Evolutionary conservation across 495 filamentous ascomycete genomes (phyloP).

Genomic region (Neurospora cerealis): DNA sequence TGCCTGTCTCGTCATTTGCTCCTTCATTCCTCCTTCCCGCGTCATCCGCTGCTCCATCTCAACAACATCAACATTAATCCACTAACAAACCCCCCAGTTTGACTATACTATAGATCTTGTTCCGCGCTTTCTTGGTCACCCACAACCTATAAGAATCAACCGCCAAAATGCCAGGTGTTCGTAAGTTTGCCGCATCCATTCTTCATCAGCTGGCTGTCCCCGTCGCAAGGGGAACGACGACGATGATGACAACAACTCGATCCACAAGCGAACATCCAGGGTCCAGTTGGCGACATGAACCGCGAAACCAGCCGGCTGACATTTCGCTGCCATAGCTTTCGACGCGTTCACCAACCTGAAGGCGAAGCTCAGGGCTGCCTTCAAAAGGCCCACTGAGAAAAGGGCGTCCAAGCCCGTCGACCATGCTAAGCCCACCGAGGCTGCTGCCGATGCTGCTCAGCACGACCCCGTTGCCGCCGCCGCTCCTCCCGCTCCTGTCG

Average conservation of each 20-base stretch:
- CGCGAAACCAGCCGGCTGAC: not conserved
- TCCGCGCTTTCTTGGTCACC: not conserved
- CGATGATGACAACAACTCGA: not conserved
- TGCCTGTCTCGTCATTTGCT: not conserved
- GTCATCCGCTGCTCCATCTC: not conserved
- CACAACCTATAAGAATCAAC: not conserved
- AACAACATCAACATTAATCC: not conserved
- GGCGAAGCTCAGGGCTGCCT: conserved; percentile 26
- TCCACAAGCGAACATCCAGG: not conserved
- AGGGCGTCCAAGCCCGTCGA: conserved; percentile 6
- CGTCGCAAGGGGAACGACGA: not conserved
- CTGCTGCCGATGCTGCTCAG: conserved; percentile 1
- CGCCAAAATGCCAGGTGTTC: conserved; percentile 11
- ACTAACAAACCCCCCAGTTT: not conserved
- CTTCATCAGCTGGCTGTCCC: not conserved
- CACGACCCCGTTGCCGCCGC: conserved; percentile 1
- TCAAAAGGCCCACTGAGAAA: conserved; percentile 21
- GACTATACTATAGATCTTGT: not conserved
- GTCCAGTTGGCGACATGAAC: not conserved
- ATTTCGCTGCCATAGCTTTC: conserved; percentile 9
- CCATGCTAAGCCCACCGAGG: conserved; percentile 5
- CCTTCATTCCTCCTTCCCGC: not conserved
- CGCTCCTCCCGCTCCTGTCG: conserved; percentile 3
- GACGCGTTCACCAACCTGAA: conserved; percentile 23
- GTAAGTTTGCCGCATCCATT: conserved; percentile 3